Base-by-base conservation (phyloP, 2,329 filamentous ascomycete species). In the Pseudogymnoascus sp. region DNA sequence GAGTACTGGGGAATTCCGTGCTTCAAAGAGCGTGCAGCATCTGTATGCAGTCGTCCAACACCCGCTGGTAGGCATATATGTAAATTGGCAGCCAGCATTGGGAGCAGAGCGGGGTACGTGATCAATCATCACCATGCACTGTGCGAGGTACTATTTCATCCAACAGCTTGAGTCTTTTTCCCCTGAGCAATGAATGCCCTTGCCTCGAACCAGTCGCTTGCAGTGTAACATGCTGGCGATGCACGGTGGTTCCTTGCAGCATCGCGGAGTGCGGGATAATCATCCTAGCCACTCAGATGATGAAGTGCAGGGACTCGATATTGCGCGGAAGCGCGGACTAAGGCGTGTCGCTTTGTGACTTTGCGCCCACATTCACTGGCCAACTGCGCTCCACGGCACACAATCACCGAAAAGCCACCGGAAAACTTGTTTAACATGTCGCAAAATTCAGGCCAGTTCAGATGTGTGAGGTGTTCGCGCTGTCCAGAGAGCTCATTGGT, bases 241-340 rank as follows among this genome's bases (percentile, higher is more conserved):
- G 45, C 45, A 10, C 26, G 8, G 45, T 52, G 45, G 23, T 23
- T 52, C 45, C 45, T 52, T 52, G 45, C n/a, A 52, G 45, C 45
- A 5, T 15, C 45, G 45, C 45, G 45, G 45, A 52, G 45, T 52
- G 45, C 45, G 45, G 45, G 45, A 30, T 52, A 6, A 52, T 18
- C 45, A 52, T 52, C 45, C 45, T 26, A 52, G 45, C 45, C 45
- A 52, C 45, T 52, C 45, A 52, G 45, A 18, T 52, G 8, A 26
- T 52, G 45, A 52, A 52, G 30, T 52, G 45, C 45, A 52, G 45
- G 45, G 45, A 18, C 45, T 52, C 45, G 18, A 52, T 52, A 52
- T 52, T 30, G 26, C 23, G 41, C 41, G 41, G 41, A 52, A 52
- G 41, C 41, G 41, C 41, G 41, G 23, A 52, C 15, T 18, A 9